Evolutionary conservation across 202 grass and related monocot genomes (phyloP).

Genomic region (Bolboschoenoplectus hybrid): DNA sequence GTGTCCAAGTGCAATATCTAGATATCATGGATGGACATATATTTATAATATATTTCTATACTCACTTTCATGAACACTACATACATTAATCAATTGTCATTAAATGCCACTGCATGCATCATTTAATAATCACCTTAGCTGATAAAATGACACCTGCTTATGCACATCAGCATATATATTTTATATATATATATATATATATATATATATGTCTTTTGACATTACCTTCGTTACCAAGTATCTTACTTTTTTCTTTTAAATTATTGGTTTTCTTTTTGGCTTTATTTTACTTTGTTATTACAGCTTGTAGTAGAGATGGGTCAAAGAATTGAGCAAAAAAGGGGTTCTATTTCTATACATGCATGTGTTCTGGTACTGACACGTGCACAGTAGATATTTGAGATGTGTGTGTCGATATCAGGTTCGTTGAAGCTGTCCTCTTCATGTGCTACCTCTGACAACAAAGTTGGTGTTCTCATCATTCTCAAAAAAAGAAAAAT

Average conservation of each 20-base stretch:
- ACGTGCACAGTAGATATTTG: background rate
- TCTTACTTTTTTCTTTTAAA: background rate
- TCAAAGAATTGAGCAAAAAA: background rate
- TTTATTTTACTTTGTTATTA: too few species aligned
- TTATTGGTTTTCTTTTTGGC: too few species aligned
- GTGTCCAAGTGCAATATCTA: background rate
- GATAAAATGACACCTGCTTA: background rate
- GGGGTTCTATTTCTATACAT: background rate
- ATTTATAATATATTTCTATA: too few species aligned
- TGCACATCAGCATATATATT: too few species aligned
- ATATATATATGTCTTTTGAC: background rate
- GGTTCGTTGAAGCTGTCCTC: background rate
- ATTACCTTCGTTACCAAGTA: background rate
- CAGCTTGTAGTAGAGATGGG: too few species aligned
- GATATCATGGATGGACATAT: background rate
- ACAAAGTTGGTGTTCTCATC: background rate
- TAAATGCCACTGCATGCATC: background rate
- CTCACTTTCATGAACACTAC: too few species aligned
- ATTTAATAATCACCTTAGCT: background rate
- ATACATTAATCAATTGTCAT: background rate
- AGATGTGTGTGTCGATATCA: background rate
- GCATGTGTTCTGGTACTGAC: background rate
- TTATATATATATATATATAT: too few species aligned
- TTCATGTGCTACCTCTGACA: background rate
- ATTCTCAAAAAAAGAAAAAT: background rate